Conservation (phyloP, 2,329 filamentous ascomycete species). For the Talaromyces sp. region DNA sequence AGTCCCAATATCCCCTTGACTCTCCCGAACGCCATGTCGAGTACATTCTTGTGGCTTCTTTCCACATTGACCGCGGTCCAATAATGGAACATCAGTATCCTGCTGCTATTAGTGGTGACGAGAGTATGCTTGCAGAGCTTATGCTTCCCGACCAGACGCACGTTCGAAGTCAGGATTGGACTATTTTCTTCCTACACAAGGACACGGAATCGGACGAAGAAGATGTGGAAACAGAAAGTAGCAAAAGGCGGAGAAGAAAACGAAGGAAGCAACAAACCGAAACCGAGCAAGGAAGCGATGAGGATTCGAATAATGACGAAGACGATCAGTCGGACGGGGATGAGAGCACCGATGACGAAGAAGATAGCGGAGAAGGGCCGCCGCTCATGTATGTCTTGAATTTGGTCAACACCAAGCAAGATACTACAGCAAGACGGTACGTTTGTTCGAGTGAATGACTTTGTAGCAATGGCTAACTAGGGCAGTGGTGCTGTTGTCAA, state of each 20-base stretch:
- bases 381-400: constrained; percentile 96
- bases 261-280: constrained; percentile 13
- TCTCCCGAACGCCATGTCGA: constrained; percentile 89
- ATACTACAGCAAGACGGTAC: constrained; percentile 75
- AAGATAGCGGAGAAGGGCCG: constrained; percentile 71
- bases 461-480: constrained; percentile 15
- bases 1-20: constrained; percentile 70
- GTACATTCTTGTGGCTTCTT: constrained; percentile 94
- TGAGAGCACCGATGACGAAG: constrained; percentile 54
- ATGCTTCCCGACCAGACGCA: constrained; percentile 98
- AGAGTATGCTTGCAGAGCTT: constrained; percentile 95
- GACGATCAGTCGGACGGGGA: constrained; percentile 56
- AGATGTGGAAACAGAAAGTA: constrained; percentile 49
- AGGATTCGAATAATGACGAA: constrained; percentile 35
- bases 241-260: constrained; percentile 35
- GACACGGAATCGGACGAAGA: constrained; percentile 78
- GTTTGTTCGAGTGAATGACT: constrained; percentile 15
- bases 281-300: constrained; percentile 45
- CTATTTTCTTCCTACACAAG: constrained; percentile 97
- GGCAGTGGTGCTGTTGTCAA: constrained; percentile 85
- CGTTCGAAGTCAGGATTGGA: constrained; percentile 94
- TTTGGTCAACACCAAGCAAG: constrained; percentile 95
- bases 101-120: constrained; percentile 88
- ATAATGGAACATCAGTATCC: constrained; percentile 99
- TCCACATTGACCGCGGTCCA: constrained; percentile 92